Conservation (phyloP, 164 flowering plant species). For the Tinospora cordifolia region DNA sequence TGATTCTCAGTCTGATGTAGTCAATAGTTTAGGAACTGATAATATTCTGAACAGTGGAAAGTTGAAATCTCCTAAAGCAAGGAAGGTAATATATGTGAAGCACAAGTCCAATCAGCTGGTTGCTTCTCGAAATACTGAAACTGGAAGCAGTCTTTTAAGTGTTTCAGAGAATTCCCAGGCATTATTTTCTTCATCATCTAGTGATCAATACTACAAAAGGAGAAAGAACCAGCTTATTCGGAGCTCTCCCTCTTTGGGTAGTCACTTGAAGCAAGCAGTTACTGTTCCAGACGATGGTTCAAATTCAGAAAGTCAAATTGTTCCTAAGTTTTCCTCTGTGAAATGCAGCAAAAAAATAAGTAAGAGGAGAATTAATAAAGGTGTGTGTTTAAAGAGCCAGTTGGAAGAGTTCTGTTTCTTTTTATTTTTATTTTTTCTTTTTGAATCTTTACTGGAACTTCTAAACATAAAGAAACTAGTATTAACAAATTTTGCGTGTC, state of each 20-base stretch:
- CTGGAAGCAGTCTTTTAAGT: constrained; percentile 18
- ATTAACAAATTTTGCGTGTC: no score
- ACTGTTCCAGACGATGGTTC: constrained; percentile 21
- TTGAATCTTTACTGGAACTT: neutral
- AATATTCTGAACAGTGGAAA: constrained; percentile 25
- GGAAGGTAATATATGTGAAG: constrained; percentile 50
- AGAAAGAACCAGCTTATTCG: constrained; percentile 74
- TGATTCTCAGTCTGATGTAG: constrained; percentile 28
- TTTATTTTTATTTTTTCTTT: neutral
- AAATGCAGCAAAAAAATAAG: constrained; percentile 24
- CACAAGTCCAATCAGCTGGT: constrained; percentile 64
- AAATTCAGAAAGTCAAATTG: constrained; percentile 27
- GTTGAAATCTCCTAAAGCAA: constrained; percentile 18
- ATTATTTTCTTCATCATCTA: constrained; percentile 4
- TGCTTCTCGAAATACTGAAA: constrained; percentile 40
- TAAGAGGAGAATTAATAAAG: constrained; percentile 35
- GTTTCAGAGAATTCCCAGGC: constrained; percentile 28
- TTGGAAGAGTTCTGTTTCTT: neutral
- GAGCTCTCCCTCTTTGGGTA: constrained; percentile 29
- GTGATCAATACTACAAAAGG: constrained; percentile 64
- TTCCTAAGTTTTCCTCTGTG: constrained; percentile 16
- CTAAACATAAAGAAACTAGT: no score
- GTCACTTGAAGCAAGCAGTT: constrained; percentile 20
- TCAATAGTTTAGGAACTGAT: constrained; percentile 23
- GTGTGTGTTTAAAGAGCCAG: constrained; percentile 21